These are phyloP conservation scores for Eucalyptus pumila DNA, from an alignment of 345 rosid species.

Conservation along the genomic window DNA sequence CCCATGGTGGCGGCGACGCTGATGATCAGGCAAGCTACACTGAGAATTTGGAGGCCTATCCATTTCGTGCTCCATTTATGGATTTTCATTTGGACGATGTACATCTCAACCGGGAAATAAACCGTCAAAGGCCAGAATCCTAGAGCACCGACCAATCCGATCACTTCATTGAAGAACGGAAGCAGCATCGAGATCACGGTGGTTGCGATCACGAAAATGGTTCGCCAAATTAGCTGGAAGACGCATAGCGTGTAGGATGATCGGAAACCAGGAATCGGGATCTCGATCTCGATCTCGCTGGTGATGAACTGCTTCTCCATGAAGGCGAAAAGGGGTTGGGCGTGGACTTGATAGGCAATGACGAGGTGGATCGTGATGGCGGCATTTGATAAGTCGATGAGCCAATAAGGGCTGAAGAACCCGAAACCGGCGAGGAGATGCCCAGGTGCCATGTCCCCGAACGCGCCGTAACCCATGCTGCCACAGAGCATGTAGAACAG, in stretches of 20 bases:
- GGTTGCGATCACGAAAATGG: conserved; percentile 48
- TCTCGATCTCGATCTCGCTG: conserved; percentile 23
- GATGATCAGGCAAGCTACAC: conserved; percentile 58
- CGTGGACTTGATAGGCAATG: conserved; percentile 80
- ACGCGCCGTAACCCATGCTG: conserved; percentile 81
- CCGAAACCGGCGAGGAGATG: conserved; percentile 77
- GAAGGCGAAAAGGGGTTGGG: conserved; percentile 80
- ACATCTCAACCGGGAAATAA: conserved; percentile 88
- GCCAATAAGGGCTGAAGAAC: conserved; percentile 72
- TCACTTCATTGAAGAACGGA: conserved; percentile 77
- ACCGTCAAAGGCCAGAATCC: conserved; percentile 94
- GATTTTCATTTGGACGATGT: conserved; percentile 48
- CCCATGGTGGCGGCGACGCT: conserved; percentile 65
- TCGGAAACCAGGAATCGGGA: conserved; percentile 22
- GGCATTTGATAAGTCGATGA: conserved; percentile 69
- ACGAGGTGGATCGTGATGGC: conserved; percentile 71
- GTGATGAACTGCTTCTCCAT: conserved; percentile 54
- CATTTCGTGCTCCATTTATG: conserved; percentile 69
- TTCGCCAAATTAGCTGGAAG: conserved; percentile 77
- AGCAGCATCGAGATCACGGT: conserved; percentile 74
- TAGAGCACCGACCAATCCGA: conserved; percentile 73
- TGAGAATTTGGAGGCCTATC: conserved; percentile 57
- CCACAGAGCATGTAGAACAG: conserved; percentile 86
- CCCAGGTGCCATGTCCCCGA: conserved; percentile 71
- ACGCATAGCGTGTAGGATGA: conserved; percentile 34